These are phyloP conservation scores for Austropuccinia psidii DNA, from an alignment of 1,284 basidiomycete genomes.

Conservation along the genomic window DNA sequence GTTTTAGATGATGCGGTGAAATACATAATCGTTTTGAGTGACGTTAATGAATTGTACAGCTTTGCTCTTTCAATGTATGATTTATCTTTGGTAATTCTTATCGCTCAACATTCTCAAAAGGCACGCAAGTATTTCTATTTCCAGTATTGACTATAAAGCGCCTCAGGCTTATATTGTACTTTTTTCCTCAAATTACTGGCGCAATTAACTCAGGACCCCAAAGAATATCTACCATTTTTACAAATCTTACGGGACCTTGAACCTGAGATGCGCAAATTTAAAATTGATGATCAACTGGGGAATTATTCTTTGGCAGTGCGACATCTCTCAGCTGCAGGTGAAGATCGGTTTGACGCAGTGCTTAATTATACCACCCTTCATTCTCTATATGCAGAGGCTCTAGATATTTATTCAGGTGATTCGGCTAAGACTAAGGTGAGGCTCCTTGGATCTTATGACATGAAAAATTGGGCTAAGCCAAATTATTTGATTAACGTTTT, in stretches of 20 bases:
- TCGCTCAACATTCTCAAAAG: slow-evolving; percentile 95
- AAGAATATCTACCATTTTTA: slow-evolving; percentile 95
- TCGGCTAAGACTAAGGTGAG: slow-evolving; percentile 58
- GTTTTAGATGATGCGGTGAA: slow-evolving; percentile 92
- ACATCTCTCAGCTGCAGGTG: slow-evolving; percentile 65
- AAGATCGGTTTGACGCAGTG: slow-evolving; percentile 67
- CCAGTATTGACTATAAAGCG: no score
- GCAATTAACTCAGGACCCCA: slow-evolving; percentile 63
- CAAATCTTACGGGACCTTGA: slow-evolving; percentile 75
- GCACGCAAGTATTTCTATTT: slow-evolving; percentile 50
- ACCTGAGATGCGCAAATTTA: slow-evolving; percentile 73
- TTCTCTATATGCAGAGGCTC: slow-evolving; percentile 64
- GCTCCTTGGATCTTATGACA: slow-evolving; percentile 16
- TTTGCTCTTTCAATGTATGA: slow-evolving; percentile 98
- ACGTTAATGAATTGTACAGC: slow-evolving; percentile 84
- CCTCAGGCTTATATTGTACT: no score
- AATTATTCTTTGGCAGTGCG: slow-evolving; percentile 66
- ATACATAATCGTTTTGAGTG: slow-evolving; percentile 95
- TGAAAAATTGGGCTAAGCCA: neutral
- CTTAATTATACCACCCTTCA: slow-evolving; percentile 70
- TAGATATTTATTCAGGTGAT: slow-evolving; percentile 64
- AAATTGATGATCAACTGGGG: slow-evolving; percentile 86
- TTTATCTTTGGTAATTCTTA: slow-evolving; percentile 86
- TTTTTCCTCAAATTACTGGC: neutral
- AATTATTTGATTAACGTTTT: neutral